Evolutionary conservation across 176 grass and related monocot species (phyloP), one percentile per base, ranked within the genome.

Genomic region (Elaeis guineensis): DNA sequence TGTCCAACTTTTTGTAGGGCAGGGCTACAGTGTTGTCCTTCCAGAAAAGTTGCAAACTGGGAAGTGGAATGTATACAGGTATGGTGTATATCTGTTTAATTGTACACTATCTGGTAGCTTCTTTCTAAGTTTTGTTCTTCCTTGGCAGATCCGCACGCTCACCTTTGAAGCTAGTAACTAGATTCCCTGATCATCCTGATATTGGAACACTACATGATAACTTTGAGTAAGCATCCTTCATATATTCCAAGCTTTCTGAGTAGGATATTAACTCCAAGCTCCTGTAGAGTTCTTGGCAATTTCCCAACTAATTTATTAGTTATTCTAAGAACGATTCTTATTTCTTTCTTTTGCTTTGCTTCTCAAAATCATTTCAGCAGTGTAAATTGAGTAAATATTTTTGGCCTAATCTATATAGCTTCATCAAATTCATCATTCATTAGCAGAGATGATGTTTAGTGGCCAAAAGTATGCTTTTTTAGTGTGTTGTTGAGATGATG

Each of bases 41-140:
- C 92, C 92, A 21, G 92, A 97, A 73, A 91, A 88, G 72, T 72
- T 97, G 78, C 92, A 91, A 26, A 97, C 80, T 67, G 92, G 92
- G 71, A 97, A 91, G 63, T 97, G 92, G 87, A 88, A 97, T 69
- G 87, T 97, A 23, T 91, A 97, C 69, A 83, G 92, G 92, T 86
- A 78, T 15, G 65, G 4, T 64, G 21, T 72, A 60, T 64, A 44
- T 51, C 61, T 30, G 67, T 22, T 30, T 59, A 39, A 9, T 25
- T 66, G 51, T 20, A 12, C 63, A 63, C 20, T 26, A 14, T 12
- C 14, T 44, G 1, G 9, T 30, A 52, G 59, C 11, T 28, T 28
- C 50, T 35, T 6, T 29, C 39, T 74, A 54, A 61, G 50, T 8
- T 25, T 57, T 50, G 15, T 65, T 68, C 24, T 73, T 12, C 1